phyloP scores from a whole-genome alignment of 2,329 filamentous ascomycete genomes.

The Hymenotorrendiella dingleyae region DNA sequence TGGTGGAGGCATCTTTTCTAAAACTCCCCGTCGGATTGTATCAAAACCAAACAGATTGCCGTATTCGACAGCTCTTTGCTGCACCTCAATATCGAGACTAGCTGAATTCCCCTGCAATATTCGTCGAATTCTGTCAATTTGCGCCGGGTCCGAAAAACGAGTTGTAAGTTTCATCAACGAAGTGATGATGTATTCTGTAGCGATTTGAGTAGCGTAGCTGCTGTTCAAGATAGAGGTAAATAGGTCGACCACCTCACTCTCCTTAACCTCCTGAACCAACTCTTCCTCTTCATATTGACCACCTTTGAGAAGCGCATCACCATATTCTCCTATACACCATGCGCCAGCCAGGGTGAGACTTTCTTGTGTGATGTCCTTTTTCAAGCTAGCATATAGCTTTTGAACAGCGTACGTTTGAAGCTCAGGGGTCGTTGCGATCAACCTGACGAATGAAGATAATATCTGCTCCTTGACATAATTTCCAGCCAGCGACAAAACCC shows the following conservation, averaged over 20 bases:
- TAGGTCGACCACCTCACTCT: slow-evolving; percentile 88
- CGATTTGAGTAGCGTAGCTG: slow-evolving; percentile 84
- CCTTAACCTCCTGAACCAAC: slow-evolving; percentile 70
- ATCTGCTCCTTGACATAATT: slow-evolving; percentile 99
- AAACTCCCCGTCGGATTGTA: slow-evolving; percentile 76
- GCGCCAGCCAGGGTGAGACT: slow-evolving; percentile 87
- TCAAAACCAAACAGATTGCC: slow-evolving; percentile 90
- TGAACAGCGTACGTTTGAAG: slow-evolving; percentile 95
- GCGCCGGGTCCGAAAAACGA: slow-evolving; percentile 73
- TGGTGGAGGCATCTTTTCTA: slow-evolving; percentile 96
- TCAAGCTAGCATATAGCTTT: slow-evolving; percentile 84
- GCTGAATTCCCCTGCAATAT: slow-evolving; percentile 73
- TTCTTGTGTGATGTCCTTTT: slow-evolving; percentile 97
- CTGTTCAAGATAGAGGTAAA: slow-evolving; percentile 90
- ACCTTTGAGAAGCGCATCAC: slow-evolving; percentile 79
- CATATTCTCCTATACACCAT: slow-evolving; percentile 98
- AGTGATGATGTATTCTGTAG: slow-evolving; percentile 93
- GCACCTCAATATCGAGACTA: slow-evolving; percentile 89
- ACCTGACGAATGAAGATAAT: slow-evolving; percentile 87
- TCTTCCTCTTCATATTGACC: slow-evolving; percentile 95
- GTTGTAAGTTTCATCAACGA: slow-evolving; percentile 93
- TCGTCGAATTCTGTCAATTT: slow-evolving; percentile 77
- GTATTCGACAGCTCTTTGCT: slow-evolving; percentile 94
- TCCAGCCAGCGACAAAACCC: slow-evolving; percentile 86
- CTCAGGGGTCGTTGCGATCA: slow-evolving; percentile 91